Evolutionary conservation across 2,329 filamentous ascomycete genomes (phyloP).

Genomic region (Leptodontidium sp.): DNA sequence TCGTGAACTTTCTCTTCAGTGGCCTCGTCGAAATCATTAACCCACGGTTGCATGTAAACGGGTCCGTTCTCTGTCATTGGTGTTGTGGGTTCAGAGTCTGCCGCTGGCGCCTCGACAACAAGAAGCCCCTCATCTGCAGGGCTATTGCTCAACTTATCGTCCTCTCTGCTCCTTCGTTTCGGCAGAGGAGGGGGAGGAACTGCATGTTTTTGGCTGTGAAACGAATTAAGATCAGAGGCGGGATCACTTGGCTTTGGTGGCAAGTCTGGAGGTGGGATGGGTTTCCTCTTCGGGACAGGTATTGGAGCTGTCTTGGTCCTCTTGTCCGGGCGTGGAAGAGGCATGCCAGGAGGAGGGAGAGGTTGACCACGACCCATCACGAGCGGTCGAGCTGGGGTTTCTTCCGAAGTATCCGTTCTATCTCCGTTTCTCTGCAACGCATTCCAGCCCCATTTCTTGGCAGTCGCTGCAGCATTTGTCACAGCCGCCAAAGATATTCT

Average conservation of each 20-base stretch:
- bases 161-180: conserved; percentile 42
- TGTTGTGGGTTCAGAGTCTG: conserved; percentile 66
- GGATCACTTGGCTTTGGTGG: conserved; percentile 43
- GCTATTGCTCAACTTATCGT: conserved; percentile 48
- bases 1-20: conserved; percentile 29
- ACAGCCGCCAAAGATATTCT: conserved; percentile 62
- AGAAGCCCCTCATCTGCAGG: conserved; percentile 61
- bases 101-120: conserved; percentile 71
- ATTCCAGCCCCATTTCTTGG: conserved; percentile 67
- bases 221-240: conserved; percentile 42
- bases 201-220: conserved; percentile 41
- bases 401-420: conserved; percentile 39
- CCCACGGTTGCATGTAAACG: conserved; percentile 47
- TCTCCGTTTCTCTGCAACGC: conserved; percentile 60
- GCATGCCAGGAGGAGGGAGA: conserved; percentile 80
- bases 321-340: conserved; percentile 74
- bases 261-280: conserved; percentile 56
- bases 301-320: conserved; percentile 65
- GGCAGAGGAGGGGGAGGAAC: conserved; percentile 59
- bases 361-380: conserved; percentile 82
- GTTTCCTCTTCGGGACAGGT: conserved; percentile 70
- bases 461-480: conserved; percentile 62
- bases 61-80: conserved; percentile 53
- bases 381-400: conserved; percentile 64
- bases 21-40: conserved; percentile 47